Evolutionary conservation across 176 grass and related monocot species (phyloP), one percentile per base, ranked within the genome.

Genomic region (Zizania latifolia): DNA sequence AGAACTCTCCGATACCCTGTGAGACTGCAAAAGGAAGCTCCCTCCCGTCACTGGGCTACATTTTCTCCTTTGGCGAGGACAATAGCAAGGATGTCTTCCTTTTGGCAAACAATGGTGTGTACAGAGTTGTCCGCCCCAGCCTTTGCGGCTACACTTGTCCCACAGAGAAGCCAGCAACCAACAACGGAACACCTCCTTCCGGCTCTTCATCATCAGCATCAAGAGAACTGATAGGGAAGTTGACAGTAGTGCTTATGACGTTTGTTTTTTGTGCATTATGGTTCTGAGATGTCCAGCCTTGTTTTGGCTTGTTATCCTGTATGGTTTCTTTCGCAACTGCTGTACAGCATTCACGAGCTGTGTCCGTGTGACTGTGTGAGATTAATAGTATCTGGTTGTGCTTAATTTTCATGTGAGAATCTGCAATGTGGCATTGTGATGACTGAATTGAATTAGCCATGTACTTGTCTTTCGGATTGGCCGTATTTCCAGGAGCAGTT

Each of bases 1-100:
- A 72, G 78, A 81, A 34, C 58, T 81, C 65, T 1, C 90, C 90
- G 10, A 93, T 93, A 44, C 58, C 79, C 36, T 92, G 90, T 1
- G 86, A 92, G 1, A 59, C 83, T 0, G 36, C 78, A 1, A 10
- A 48, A 0, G 75, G 79, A 0, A 83, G 40, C 69, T 8, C 53
- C 1, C 58, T 81, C 33, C 90, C 90, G 1, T 81, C 81, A 0
- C 35, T 93, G 15, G 90, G 86, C 10, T 93, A 93, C 41, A 58
- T 93, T 1, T 93, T 83, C 67, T 92, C 94, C 6, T 98, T 91
- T 12, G 94, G 94, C 5, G 88, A 92, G 81, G 94, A 94, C 71
- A 98, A 86, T 60, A 89, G 31, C 62, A 92, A 83, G 82, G 94
- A 98, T 0, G 57, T 91, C 10, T 92, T 86, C 54, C 4, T 97